A percentile compares a stretch with the other conserved stretches of the same genome.
These are phyloP conservation scores for Colletotrichum endophyticum DNA, from an alignment of 2,329 filamentous ascomycete genomes.

Conservation along the genomic window DNA sequence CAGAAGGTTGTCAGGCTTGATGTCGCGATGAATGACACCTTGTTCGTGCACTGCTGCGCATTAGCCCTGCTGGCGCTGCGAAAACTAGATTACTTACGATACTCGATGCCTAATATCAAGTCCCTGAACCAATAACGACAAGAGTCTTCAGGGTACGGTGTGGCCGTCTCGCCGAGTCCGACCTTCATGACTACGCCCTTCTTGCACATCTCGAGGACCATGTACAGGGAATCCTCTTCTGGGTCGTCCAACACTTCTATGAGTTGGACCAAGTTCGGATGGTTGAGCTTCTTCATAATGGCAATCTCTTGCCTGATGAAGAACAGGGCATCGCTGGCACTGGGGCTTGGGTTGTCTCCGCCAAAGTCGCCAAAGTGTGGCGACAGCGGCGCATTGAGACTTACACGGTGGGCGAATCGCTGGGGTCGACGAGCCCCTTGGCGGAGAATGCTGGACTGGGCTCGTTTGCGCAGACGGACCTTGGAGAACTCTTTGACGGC, in stretches of 20 bases:
- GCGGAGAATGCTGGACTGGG: conserved; percentile 84
- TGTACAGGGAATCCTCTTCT: conserved; percentile 93
- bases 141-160: conserved; percentile 81
- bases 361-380: conserved; percentile 26
- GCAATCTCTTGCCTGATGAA: conserved; percentile 96
- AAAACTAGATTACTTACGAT: conserved; percentile 60
- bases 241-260: conserved; percentile 97
- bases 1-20: conserved; percentile 96
- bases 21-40: conserved; percentile 93
- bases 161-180: conserved; percentile 80
- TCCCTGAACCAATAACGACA: conserved; percentile 95
- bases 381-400: conserved; percentile 28
- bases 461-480: conserved; percentile 83
- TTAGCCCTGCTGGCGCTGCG: not conserved
- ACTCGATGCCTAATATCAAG: conserved; percentile 92
- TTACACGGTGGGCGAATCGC: conserved; percentile 31
- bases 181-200: conserved; percentile 98
- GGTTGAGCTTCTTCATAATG: conserved; percentile 98
- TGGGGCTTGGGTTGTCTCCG: not conserved
- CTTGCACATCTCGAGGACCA: conserved; percentile 99
- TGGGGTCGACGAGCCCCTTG: conserved; percentile 54
- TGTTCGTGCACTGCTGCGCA: conserved; percentile 77
- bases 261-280: conserved; percentile 89
- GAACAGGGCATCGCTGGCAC: conserved; percentile 61
- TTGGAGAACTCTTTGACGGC: conserved; percentile 99